These are phyloP conservation scores for Aspergillus fructus DNA, from an alignment of 2,329 filamentous ascomycete species.

Conservation along the genomic window DNA sequence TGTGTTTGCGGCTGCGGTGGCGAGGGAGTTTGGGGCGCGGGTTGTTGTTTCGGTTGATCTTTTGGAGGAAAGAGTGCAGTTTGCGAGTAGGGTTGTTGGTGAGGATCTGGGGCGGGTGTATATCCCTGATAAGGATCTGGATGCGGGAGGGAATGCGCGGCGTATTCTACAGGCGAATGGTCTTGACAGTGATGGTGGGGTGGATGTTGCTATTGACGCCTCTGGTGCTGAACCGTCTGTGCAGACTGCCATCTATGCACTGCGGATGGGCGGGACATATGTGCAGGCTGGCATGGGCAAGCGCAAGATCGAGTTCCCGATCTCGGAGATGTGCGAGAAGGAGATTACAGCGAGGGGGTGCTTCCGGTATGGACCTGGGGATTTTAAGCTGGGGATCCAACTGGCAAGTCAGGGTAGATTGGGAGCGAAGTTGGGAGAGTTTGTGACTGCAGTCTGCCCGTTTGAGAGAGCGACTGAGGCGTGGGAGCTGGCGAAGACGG, in stretches of 20 bases:
- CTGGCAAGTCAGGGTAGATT: neutral
- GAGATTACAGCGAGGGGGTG: constrained; percentile 28
- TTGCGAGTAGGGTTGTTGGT: constrained; percentile 46
- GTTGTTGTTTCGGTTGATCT: constrained; percentile 62
- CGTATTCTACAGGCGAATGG: neutral
- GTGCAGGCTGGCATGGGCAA: constrained; percentile 36
- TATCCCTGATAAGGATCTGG: constrained; percentile 10
- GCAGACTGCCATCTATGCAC: constrained; percentile 26
- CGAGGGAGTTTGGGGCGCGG: constrained; percentile 59
- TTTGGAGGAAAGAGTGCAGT: constrained; percentile 58
- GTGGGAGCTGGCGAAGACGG: constrained; percentile 23
- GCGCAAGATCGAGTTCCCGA: constrained; percentile 34
- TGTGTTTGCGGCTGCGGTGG: constrained; percentile 62
- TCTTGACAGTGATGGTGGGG: neutral
- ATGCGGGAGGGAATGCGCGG: constrained; percentile 25
- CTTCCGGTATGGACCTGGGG: constrained; percentile 29
- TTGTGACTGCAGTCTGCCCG: constrained; percentile 30
- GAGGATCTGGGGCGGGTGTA: constrained; percentile 49
- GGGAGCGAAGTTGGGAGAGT: constrained; percentile 14
- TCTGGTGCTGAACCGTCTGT: constrained; percentile 43
- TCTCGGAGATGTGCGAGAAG: constrained; percentile 32
- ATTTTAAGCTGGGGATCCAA: constrained; percentile 5
- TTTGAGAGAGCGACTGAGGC: constrained; percentile 32
- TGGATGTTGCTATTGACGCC: constrained; percentile 36
- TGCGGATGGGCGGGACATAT: constrained; percentile 23